Percentiles rank a stretch among this genome's conserved stretches.
Conservation (phyloP, 768 basidiomycete genomes). For the Pulveroboletus sp. region DNA sequence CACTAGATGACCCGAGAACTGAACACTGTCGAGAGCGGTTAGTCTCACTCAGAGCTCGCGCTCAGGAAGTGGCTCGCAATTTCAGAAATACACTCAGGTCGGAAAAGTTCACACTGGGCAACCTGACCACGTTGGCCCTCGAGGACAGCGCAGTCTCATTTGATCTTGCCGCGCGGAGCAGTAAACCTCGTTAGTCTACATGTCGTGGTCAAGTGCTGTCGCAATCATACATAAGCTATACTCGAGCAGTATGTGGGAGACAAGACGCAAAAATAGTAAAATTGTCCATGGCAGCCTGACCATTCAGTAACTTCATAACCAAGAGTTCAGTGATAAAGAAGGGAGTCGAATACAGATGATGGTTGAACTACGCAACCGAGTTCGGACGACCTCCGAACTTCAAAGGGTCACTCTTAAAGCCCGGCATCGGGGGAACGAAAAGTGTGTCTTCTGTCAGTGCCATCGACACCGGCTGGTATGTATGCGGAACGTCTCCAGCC, state of each 20-base stretch:
- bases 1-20: constrained; percentile 23
- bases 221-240: constrained; percentile 1
- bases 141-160: constrained; percentile 30
- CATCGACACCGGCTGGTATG: constrained; percentile 70
- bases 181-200: constrained; percentile 19
- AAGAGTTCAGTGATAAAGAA: constrained; percentile 3
- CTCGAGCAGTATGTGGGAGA: neutral
- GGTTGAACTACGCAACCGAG: constrained; percentile 34
- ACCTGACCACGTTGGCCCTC: constrained; percentile 12
- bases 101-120: constrained; percentile 26
- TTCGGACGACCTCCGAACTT: constrained; percentile 37
- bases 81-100: constrained; percentile 10
- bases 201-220: neutral
- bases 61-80: constrained; percentile 14
- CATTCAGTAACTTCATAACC: neutral
- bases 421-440: constrained; percentile 52
- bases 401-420: constrained; percentile 40
- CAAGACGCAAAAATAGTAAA: constrained; percentile 1
- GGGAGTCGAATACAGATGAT: neutral
- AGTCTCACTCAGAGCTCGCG: constrained; percentile 14
- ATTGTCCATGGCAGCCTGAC: constrained; percentile 3
- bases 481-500: constrained; percentile 40
- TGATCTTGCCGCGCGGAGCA: constrained; percentile 26
- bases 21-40: constrained; percentile 17
- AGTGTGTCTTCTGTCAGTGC: constrained; percentile 44